These are phyloP conservation scores for Trichoderma erinaceum DNA, from an alignment of 495 filamentous ascomycete species.

Conservation along the genomic window DNA sequence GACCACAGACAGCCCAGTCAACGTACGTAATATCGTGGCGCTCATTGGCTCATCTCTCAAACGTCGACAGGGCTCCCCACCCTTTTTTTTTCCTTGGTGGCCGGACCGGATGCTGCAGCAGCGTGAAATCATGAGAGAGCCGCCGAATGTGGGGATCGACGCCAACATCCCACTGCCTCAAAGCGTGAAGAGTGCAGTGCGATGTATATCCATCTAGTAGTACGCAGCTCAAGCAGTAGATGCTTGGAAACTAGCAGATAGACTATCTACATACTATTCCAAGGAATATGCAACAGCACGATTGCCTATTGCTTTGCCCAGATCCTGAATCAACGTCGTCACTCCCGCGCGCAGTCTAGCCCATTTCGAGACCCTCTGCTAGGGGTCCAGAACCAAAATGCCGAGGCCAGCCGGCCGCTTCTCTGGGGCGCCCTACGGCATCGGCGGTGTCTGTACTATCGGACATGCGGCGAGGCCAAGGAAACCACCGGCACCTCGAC, in stretches of 20 bases:
- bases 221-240: too few species aligned
- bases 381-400: neutral
- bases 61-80: neutral
- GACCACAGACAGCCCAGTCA: neutral
- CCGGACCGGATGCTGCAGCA: neutral
- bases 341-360: neutral
- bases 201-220: too few species aligned
- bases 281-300: too few species aligned
- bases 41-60: neutral
- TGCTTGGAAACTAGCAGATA: too few species aligned
- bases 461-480: neutral
- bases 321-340: too few species aligned
- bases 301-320: too few species aligned
- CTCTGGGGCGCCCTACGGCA: neutral
- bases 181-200: too few species aligned
- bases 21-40: neutral
- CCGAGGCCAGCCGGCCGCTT: conserved; percentile 7
- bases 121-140: neutral
- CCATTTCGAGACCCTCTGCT: conserved; percentile 1
- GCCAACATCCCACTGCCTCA: neutral
- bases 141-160: neutral
- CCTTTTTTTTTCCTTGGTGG: neutral
- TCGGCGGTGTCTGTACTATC: neutral
- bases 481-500: neutral
- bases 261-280: too few species aligned